These are phyloP conservation scores for Ottelia alismoides DNA, from an alignment of 106 monocot genomes.

Conservation along the genomic window DNA sequence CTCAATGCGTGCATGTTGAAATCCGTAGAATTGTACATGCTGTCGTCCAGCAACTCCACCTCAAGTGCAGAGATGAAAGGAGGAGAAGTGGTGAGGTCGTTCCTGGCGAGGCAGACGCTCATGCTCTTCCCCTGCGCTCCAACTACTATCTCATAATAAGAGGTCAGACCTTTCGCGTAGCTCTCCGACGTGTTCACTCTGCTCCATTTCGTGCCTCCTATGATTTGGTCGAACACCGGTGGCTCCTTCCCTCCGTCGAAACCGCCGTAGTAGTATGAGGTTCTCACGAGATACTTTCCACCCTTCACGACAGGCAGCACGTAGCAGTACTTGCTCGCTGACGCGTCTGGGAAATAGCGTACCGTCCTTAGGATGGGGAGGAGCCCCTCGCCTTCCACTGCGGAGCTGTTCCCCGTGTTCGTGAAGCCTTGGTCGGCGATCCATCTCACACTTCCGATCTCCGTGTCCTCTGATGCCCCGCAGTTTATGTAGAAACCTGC, in stretches of 20 bases:
- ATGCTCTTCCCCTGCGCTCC: conserved; percentile 25
- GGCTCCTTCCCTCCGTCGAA: too few relatives aligned
- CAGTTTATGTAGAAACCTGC: conserved; percentile 60
- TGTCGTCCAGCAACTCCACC: conserved; percentile 36
- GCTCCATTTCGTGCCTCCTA: conserved; percentile 60
- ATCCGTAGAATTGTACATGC: conserved; percentile 51
- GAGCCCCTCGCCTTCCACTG: conserved; percentile 19
- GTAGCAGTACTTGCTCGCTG: conserved; percentile 53
- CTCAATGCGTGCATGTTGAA: conserved; percentile 30
- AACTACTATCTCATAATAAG: conserved; percentile 61
- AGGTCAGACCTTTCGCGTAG: conserved; percentile 35
- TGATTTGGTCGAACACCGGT: conserved; percentile 74
- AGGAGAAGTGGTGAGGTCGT: conserved; percentile 13
- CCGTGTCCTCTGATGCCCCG: conserved; percentile 26
- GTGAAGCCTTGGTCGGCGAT: conserved; percentile 50
- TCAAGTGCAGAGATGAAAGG: conserved; percentile 71
- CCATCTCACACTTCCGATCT: conserved; percentile 35
- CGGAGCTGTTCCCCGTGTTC: conserved; percentile 32
- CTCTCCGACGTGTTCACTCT: conserved; percentile 42
- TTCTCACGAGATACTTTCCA: conserved; percentile 44
- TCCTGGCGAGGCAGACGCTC: conserved; percentile 74
- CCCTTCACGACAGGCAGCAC: conserved; percentile 37
- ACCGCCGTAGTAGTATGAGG: conserved; percentile 72
- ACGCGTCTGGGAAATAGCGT: conserved; percentile 60
- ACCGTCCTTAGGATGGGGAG: conserved; percentile 32